Evolutionary conservation across 768 basidiomycete species (phyloP), one percentile per base, ranked within the genome.

Genomic region (Pulveroboletus ravenelii): DNA sequence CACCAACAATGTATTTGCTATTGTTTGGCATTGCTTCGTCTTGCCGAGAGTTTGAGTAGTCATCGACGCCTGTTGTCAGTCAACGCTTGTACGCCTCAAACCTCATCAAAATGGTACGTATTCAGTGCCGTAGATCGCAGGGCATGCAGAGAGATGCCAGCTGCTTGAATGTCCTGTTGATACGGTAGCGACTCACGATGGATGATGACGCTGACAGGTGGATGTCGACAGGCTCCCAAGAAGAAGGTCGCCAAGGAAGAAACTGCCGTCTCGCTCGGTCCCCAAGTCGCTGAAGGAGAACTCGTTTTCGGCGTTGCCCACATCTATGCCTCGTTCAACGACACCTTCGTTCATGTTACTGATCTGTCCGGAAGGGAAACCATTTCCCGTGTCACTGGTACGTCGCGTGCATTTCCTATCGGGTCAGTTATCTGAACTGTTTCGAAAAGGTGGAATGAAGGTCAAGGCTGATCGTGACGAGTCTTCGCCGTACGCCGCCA

Each of bases 391-490:
- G 93, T 97, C 56, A 98, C 96, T 60, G 94, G 94, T 88, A 51
- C 62, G 81, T 73, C 9, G 17, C 39, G 27, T 13, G 20, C 6
- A 13, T 31, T 6, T 7, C 5, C 7, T 23, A 25, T 40, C 5
- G 3, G 39, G 25, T 20, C 9, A 13, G 2, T 13, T 30, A 3
- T 35, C 15, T 10, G 20, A 54, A 10, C 18, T n/a, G 1, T 15
- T 17, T 29, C 5, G 20, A 48, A 89, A 35, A 64, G 91, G 92
- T 71, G 96, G 96, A 54, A 98, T 98, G 96, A 98, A 98, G 79
- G 96, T 99, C 75, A 99, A 98, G 79, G 96, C 95, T 12, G 96
- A 99, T 74, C 89, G 96, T 74, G 96, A 99, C 76, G 96, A 99
- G 76, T 97, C 93, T 37, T 97, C 94, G 20, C 91, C 90, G 15